Evolutionary conservation across 23 red algal species (phyloP).

Genomic region (Gracilaria gracilis): DNA sequence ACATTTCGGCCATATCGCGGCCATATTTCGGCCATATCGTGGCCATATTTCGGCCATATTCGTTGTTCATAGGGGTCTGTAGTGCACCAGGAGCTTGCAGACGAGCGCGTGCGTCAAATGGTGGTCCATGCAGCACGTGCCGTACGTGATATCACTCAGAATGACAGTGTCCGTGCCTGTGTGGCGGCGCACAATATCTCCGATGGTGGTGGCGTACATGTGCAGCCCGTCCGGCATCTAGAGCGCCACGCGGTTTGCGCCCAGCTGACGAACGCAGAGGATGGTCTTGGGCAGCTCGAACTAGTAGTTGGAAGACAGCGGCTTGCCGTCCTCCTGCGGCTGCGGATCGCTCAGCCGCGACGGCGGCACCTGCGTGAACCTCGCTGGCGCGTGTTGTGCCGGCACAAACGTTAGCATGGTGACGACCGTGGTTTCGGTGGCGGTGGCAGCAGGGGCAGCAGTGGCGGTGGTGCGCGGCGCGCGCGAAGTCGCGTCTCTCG

Average conservation of each 20-base stretch:
- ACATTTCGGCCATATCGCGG: too few species aligned
- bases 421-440: too few species aligned
- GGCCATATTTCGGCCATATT: too few species aligned
- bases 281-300: slow-evolving; percentile 92
- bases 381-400: not conserved
- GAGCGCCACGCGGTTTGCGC: slow-evolving; percentile 77
- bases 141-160: slow-evolving; percentile 96
- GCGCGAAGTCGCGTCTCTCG: too few species aligned
- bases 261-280: slow-evolving; percentile 74
- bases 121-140: slow-evolving; percentile 98
- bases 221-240: slow-evolving; percentile 96
- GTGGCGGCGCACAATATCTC: slow-evolving; percentile 75
- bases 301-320: slow-evolving; percentile 78
- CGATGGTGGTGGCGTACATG: slow-evolving; percentile 83
- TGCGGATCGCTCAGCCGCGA: slow-evolving; percentile 51
- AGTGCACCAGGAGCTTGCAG: slow-evolving; percentile 92
- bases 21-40: too few species aligned
- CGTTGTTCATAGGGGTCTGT: too few species aligned
- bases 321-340: slow-evolving; percentile 16
- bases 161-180: slow-evolving; percentile 51
- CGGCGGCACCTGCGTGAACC: slow-evolving; percentile 42
- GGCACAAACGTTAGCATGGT: not conserved
- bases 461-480: too few species aligned
- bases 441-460: too few species aligned
- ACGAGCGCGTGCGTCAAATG: slow-evolving; percentile 72